phyloP scores from a whole-genome alignment of 2,329 filamentous ascomycete genomes.

The Neurospora sp. region DNA sequence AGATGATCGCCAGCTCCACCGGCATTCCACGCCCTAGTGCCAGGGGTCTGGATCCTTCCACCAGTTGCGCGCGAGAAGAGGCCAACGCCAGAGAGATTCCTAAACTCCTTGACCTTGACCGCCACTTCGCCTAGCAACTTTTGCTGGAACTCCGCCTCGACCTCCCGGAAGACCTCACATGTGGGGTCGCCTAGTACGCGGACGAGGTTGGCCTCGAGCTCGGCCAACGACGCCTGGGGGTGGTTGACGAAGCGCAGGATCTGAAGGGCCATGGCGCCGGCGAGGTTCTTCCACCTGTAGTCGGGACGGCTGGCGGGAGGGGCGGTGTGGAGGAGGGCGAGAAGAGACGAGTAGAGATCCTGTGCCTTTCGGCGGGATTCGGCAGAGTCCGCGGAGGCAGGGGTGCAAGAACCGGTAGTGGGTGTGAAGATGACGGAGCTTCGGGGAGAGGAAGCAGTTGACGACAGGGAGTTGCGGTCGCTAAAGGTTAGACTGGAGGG shows the following conservation, averaged over 20 bases:
- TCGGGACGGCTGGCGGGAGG: slow-evolving; percentile 30
- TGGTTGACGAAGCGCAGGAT: slow-evolving; percentile 48
- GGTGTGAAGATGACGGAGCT: slow-evolving; percentile 26
- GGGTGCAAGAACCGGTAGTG: slow-evolving; percentile 40
- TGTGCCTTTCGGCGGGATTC: slow-evolving; percentile 35
- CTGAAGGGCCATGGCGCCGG: slow-evolving; percentile 44
- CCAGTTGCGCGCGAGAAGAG: slow-evolving; percentile 48
- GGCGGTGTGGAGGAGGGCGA: slow-evolving; percentile 45
- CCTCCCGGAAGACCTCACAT: slow-evolving; percentile 35
- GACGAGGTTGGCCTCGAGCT: slow-evolving; percentile 40
- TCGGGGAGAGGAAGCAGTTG: slow-evolving; percentile 39
- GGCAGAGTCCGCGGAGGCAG: slow-evolving; percentile 27
- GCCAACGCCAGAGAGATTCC: slow-evolving; percentile 39
- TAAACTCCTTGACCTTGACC: slow-evolving; percentile 42
- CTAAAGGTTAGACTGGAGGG: slow-evolving; percentile 45
- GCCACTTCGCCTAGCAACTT: slow-evolving; percentile 39
- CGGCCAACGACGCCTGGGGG: slow-evolving; percentile 29
- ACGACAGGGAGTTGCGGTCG: slow-evolving; percentile 30
- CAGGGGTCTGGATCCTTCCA: slow-evolving; percentile 29
- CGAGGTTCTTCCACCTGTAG: slow-evolving; percentile 43
- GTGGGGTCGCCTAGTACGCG: slow-evolving; percentile 33
- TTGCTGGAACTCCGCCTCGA: slow-evolving; percentile 40
- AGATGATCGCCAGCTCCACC: not conserved
- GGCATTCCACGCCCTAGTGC: not conserved
- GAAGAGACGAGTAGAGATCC: slow-evolving; percentile 42